These are phyloP conservation scores for Triticum turgidum DNA, from an alignment of 176 grass and related monocot genomes.

Conservation along the genomic window DNA sequence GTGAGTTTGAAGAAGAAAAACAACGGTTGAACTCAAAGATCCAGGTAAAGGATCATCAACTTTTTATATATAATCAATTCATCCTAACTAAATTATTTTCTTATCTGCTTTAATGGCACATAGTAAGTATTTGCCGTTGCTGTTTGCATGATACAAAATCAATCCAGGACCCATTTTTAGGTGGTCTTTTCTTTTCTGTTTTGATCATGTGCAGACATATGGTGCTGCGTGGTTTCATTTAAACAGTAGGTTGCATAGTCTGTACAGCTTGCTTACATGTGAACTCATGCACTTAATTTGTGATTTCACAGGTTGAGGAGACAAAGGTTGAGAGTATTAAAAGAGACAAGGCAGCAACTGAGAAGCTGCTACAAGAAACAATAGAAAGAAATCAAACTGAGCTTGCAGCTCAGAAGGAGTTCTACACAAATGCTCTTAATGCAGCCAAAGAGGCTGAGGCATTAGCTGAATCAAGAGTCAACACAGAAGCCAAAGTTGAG, in stretches of 20 bases:
- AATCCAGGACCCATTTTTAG: background rate
- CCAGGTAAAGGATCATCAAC: conserved; percentile 58
- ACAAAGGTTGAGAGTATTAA: conserved; percentile 97
- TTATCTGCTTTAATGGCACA: conserved; percentile 4
- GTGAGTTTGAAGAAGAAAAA: conserved; percentile 98
- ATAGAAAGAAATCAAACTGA: conserved; percentile 98
- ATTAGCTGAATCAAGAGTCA: conserved; percentile 88
- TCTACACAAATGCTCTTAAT: conserved; percentile 95
- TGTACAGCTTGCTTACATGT: background rate
- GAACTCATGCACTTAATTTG: conserved; percentile 35
- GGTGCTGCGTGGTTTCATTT: background rate
- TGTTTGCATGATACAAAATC: conserved; percentile 23
- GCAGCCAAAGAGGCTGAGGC: conserved; percentile 96
- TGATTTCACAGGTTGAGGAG: conserved; percentile 80
- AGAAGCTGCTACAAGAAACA: conserved; percentile 97
- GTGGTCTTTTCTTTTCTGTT: conserved; percentile 15
- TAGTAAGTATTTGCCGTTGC: background rate
- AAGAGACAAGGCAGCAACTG: conserved; percentile 88
- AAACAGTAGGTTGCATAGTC: background rate
- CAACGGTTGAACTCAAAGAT: conserved; percentile 93
- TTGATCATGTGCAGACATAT: background rate
- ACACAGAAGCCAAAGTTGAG: conserved; percentile 89
- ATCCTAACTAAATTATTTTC: background rate
- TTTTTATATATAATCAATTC: background rate
- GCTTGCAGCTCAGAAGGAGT: conserved; percentile 94